Evolutionary conservation across 2,329 filamentous ascomycete genomes (phyloP), one percentile per base, ranked within the genome.

Genomic region (Drechslerella dactyloides): DNA sequence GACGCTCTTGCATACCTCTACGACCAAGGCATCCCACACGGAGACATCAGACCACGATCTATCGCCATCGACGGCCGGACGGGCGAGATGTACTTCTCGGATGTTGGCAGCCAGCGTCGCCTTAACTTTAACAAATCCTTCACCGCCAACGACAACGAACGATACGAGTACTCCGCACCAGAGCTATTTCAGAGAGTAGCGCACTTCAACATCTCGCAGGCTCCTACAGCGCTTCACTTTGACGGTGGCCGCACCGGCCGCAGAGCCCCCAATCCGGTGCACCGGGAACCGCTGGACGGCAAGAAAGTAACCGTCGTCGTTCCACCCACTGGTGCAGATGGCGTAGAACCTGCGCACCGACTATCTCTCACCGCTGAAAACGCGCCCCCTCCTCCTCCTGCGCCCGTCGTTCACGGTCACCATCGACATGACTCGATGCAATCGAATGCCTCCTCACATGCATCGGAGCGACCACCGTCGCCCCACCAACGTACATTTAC

Each of bases 141-240:
- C 2, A 73, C 50, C 11, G 27, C 54, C 42, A 65, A 60, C 55
- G 55, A 73, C 40, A 56, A 56, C 48, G 72, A 72, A 42, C 82
- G 82, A 7, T 91, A 91, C 78, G 86, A 90, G 76, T 91, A 91
- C 76, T 85, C 86, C 0, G 87, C 89, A 0, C 89, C 90, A 0
- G 90, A 93, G 76, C 83, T 85, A 62, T 85, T 85, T 82, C 55
- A 74, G 54, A 70, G 76, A 50, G 73, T 73, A n/a, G 62, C 63
- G 8, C 69, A 73, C 11, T 68, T 73, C 21, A 73, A 46, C 17
- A 68, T 73, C 17, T 73, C 69, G 2, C 61, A 68, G 27, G 51
- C 69, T 5, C 69, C 69, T 11, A 73, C 69, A 0, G 53, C 24
- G 2, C 59, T 73, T n/a, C 62, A 66, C 7, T 73, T 68, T 19